Evolutionary conservation across 1,139 yeast species (phyloP).

Genomic region (Debaryomycetaceae sp.): DNA sequence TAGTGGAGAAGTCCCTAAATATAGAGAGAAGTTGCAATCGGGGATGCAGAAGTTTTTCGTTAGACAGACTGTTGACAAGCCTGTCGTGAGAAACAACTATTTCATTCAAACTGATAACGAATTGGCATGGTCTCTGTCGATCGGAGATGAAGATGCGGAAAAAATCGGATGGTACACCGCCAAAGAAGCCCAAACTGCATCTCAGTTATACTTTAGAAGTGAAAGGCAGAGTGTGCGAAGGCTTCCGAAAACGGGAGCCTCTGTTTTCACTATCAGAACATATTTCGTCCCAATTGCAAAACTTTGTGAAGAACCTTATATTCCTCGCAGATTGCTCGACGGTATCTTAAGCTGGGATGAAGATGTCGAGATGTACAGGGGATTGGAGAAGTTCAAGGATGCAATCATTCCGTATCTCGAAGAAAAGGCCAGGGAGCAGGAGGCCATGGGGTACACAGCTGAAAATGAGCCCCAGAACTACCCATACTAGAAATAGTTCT

Average conservation of each 20-base stretch:
- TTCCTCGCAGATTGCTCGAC: slow-evolving; percentile 56
- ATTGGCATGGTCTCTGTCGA: slow-evolving; percentile 62
- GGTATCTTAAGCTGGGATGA: slow-evolving; percentile 58
- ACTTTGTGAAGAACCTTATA: slow-evolving; percentile 54
- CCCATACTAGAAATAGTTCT: slow-evolving; percentile 40
- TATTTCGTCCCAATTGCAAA: slow-evolving; percentile 56
- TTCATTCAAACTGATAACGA: slow-evolving; percentile 62
- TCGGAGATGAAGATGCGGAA: slow-evolving; percentile 52
- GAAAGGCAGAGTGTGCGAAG: slow-evolving; percentile 70
- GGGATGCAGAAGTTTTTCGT: slow-evolving; percentile 67
- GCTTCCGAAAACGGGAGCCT: slow-evolving; percentile 58
- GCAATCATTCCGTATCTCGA: slow-evolving; percentile 54
- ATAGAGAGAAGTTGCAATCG: slow-evolving; percentile 50
- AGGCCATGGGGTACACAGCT: slow-evolving; percentile 36
- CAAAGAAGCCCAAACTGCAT: slow-evolving; percentile 40
- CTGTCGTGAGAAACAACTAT: slow-evolving; percentile 65
- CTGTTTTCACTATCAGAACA: slow-evolving; percentile 61
- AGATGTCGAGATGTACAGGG: slow-evolving; percentile 59
- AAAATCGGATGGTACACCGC: slow-evolving; percentile 64
- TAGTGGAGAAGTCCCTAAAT: slow-evolving; percentile 65
- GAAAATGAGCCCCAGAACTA: slow-evolving; percentile 38
- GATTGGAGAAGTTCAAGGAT: slow-evolving; percentile 51
- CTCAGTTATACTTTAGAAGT: slow-evolving; percentile 53
- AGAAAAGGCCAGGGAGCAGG: slow-evolving; percentile 50
- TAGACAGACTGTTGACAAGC: slow-evolving; percentile 50